Conservation (phyloP, 176 grass and related monocot genomes). For the Themeda triandra region DNA sequence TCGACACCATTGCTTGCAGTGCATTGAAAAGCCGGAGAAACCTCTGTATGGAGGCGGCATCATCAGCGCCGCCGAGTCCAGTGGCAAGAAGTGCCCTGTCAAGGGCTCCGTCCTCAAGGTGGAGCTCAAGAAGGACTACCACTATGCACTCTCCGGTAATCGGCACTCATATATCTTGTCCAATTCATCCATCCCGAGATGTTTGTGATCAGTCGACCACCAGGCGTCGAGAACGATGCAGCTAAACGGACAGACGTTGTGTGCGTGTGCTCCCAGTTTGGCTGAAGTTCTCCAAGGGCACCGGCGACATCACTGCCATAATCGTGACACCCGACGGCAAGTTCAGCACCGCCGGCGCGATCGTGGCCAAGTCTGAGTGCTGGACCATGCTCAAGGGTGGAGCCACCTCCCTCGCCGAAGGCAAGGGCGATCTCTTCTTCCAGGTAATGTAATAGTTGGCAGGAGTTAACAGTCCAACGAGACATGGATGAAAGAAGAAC, state of each 20-base stretch:
- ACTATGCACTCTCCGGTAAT: conserved; percentile 66
- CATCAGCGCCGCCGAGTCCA: conserved; percentile 20
- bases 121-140: conserved; percentile 40
- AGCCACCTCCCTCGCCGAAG: conserved; percentile 45
- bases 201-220: not conserved
- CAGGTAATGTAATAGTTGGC: conserved; percentile 29
- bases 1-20: conserved; percentile 19
- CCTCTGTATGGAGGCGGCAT: conserved; percentile 67
- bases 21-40: conserved; percentile 47
- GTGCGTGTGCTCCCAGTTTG: conserved; percentile 43
- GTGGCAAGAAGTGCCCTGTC: conserved; percentile 34
- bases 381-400: conserved; percentile 92
- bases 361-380: conserved; percentile 40
- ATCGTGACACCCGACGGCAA: conserved; percentile 44
- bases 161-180: not conserved
- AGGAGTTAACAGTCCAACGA: not conserved
- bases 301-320: conserved; percentile 40
- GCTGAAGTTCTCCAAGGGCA: conserved; percentile 48
- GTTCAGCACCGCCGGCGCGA: conserved; percentile 40
- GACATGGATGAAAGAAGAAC: not conserved
- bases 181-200: not conserved
- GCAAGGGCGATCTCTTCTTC: conserved; percentile 58
- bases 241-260: not conserved
- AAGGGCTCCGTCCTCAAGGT: conserved; percentile 54
- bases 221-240: not conserved